Percentiles rank a stretch among this genome's conserved stretches.
Conservation (phyloP, 306 rosid genomes). For the Vachellia collinsii region DNA sequence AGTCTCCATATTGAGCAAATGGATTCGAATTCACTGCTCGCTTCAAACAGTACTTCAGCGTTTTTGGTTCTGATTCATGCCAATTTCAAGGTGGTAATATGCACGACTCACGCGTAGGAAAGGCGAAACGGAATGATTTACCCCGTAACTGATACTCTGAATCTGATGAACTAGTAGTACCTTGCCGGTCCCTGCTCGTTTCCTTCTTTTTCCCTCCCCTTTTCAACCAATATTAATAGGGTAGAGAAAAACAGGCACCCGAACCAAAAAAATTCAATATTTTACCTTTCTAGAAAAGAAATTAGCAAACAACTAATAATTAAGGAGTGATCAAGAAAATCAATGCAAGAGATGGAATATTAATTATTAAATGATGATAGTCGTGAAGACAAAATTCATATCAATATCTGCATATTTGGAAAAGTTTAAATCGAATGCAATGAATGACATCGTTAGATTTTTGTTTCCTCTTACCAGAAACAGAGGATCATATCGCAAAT, state of each 20-base stretch:
- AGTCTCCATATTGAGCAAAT: slow-evolving; percentile 57
- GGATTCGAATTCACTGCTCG: neutral
- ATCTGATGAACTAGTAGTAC: too few species aligned
- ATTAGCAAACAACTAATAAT: neutral
- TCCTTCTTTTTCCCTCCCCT: neutral
- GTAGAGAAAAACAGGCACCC: neutral
- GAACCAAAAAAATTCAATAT: neutral
- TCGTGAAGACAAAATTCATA: neutral
- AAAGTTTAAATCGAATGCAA: neutral
- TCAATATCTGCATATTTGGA: neutral
- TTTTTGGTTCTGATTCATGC: slow-evolving; percentile 17
- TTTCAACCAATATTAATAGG: neutral
- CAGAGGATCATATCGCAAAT: neutral
- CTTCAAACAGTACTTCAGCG: slow-evolving; percentile 2
- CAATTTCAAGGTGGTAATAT: neutral
- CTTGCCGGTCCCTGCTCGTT: neutral
- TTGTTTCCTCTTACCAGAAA: neutral
- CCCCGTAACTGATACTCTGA: neutral
- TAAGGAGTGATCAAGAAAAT: neutral
- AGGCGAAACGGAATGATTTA: neutral
- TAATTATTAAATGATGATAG: neutral
- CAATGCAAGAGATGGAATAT: neutral
- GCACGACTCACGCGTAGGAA: neutral
- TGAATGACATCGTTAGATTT: neutral
- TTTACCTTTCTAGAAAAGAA: neutral